Evolutionary conservation across 1,139 yeast species (phyloP), one percentile per base, ranked within the genome.

Genomic region (Suhomyces yuchorum): DNA sequence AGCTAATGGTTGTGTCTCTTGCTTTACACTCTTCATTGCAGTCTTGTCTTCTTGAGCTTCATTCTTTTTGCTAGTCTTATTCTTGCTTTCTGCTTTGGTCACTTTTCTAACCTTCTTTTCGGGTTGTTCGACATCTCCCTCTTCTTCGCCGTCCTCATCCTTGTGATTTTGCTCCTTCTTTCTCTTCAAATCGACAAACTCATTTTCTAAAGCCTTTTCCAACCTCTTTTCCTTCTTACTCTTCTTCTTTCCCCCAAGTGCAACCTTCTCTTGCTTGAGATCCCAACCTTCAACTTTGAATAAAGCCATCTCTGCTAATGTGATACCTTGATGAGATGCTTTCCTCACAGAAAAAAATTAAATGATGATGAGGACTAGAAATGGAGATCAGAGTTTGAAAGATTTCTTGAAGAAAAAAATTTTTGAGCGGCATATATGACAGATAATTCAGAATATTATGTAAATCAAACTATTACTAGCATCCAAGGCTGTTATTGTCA

Each of bases 261-360:
- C 82, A 17, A 86, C 78, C 54, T 77, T 73, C 39, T 75, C 70
- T 50, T 74, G 68, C 55, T 85, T 81, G 51, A 89, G 66, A 53
- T 85, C 77, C 96, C 96, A 89, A 17, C 96, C 96, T 42, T 84
- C 87, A 15, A 87, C 91, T 63, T 85, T 79, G 62, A 89, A 89
- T 56, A 88, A 74, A 24, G 87, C 81, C 93, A 86, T 87, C 23
- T 33, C 59, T 28, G 9, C 15, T 36, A 26, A n/a, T 40, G 8
- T n/a, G 18, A 11, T 26, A 26, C 18, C 23, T 20, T 17, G 11
- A 30, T 39, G 24, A 23, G 28, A 23, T 33, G 6, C 30, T 37
- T 45, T 15, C 33, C 15, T 30, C 34, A 15, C 34, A 8, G 34
- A 30, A 30, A 30, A 28, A 30, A 30, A 43, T 38, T 19, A 42